Conservation (phyloP, 805 yeast species). For the Kluyveromyces lactis region DNA sequence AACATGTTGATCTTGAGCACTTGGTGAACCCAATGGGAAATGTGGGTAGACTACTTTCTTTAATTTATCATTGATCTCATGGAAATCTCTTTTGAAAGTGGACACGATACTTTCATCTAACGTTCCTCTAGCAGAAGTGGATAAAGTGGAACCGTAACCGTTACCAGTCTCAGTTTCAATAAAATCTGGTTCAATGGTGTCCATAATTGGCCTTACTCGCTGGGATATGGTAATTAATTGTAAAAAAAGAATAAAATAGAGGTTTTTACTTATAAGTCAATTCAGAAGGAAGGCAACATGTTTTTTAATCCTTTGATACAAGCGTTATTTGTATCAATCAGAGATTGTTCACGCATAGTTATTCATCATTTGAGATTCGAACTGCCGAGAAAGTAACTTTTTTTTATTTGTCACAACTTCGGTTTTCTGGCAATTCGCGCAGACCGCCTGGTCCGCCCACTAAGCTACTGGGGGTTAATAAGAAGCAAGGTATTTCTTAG, state of each 20-base stretch:
- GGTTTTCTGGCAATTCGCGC: not conserved
- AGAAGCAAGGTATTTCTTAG: conserved; percentile 1
- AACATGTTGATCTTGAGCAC: conserved; percentile 1
- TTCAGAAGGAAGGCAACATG: conserved; percentile 37
- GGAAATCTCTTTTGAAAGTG: conserved; percentile 26
- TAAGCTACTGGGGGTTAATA: conserved; percentile 1
- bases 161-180: conserved; percentile 14
- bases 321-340: conserved; percentile 20
- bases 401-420: not conserved
- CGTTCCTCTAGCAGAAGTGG: conserved; percentile 21
- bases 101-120: conserved; percentile 24
- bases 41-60: conserved; percentile 29
- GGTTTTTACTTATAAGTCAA: too few species aligned
- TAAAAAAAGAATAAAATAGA: not conserved
- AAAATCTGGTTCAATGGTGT: conserved; percentile 22
- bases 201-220: conserved; percentile 3
- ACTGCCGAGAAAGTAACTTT: not conserved
- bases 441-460: conserved; percentile 1
- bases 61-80: conserved; percentile 24
- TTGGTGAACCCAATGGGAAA: conserved; percentile 12
- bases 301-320: conserved; percentile 28
- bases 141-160: not conserved
- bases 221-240: not conserved
- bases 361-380: conserved; percentile 25
- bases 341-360: conserved; percentile 34